Conservation (phyloP, 148 eudicot species). For the Camellia sinensis region DNA sequence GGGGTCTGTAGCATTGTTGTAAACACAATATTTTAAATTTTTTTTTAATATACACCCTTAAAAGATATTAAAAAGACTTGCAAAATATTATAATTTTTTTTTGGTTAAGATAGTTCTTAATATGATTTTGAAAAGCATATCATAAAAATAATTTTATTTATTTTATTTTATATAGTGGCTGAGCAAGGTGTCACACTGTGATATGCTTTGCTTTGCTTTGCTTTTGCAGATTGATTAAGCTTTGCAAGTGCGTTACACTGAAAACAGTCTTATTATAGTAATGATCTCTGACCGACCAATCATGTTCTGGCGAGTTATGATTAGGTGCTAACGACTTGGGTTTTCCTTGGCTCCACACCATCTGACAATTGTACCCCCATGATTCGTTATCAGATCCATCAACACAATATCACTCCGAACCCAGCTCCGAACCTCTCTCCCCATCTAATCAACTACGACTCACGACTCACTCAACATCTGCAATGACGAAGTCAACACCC, state of each 20-base stretch:
- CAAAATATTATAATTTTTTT: too few relatives aligned
- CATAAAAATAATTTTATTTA: too few relatives aligned
- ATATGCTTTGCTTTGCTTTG: too few relatives aligned
- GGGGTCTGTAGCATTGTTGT: too few relatives aligned
- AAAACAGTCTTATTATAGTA: neutral
- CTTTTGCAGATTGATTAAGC: too few relatives aligned
- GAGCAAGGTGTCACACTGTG: too few relatives aligned
- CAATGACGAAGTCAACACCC: neutral
- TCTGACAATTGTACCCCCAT: neutral
- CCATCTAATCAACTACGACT: neutral
- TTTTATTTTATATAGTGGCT: too few relatives aligned
- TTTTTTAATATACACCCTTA: too few relatives aligned
- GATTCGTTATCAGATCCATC: neutral
- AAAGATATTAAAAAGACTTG: too few relatives aligned
- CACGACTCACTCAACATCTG: neutral
- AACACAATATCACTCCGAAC: neutral
- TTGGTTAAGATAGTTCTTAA: too few relatives aligned
- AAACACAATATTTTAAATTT: too few relatives aligned
- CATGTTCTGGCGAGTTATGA: neutral
- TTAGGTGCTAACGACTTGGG: conserved; percentile 1
- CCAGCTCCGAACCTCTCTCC: neutral
- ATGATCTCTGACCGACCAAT: neutral
- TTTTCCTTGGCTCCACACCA: neutral
- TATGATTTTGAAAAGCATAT: too few relatives aligned
- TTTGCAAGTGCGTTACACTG: neutral